These are phyloP conservation scores for Inosperma sp. DNA, from an alignment of 768 basidiomycete species.

Conservation along the genomic window DNA sequence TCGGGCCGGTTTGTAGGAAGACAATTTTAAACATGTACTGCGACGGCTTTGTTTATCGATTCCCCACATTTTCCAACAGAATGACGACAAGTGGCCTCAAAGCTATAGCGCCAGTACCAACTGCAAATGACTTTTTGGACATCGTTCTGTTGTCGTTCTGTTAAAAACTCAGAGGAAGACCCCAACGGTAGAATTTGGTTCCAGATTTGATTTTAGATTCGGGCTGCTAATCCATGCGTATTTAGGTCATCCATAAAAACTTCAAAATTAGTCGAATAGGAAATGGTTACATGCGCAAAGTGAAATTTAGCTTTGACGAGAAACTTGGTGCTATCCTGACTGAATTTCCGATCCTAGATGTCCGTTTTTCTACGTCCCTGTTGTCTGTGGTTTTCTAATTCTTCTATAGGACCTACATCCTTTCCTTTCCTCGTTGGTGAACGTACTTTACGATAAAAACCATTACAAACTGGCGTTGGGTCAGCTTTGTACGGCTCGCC, in stretches of 20 bases:
- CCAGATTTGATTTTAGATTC: neutral
- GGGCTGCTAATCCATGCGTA: neutral
- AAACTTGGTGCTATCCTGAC: constrained; percentile 88
- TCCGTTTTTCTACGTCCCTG: constrained; percentile 40
- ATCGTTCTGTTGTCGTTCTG: no score
- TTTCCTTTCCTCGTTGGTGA: constrained; percentile 92
- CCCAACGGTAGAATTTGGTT: constrained; percentile 78
- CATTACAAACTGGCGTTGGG: constrained; percentile 99
- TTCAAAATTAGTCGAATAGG: constrained; percentile 99
- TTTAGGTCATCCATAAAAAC: constrained; percentile 96
- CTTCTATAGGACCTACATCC: constrained; percentile 77
- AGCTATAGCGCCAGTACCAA: constrained; percentile 97
- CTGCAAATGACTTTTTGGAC: constrained; percentile 90
- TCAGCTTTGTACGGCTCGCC: constrained; percentile 90
- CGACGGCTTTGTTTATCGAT: no score
- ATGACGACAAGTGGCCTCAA: constrained; percentile 90
- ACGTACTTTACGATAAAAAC: constrained; percentile 99
- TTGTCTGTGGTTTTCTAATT: constrained; percentile 8
- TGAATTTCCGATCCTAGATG: constrained; percentile 97
- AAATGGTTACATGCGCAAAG: constrained; percentile 98
- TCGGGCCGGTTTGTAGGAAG: no score
- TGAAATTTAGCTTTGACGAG: constrained; percentile 96
- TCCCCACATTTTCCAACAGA: no score
- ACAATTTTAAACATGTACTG: no score
- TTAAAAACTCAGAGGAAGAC: constrained; percentile 97